Base-by-base conservation (phyloP, 2,329 filamentous ascomycete species). In the Chaetomiaceae sp. region DNA sequence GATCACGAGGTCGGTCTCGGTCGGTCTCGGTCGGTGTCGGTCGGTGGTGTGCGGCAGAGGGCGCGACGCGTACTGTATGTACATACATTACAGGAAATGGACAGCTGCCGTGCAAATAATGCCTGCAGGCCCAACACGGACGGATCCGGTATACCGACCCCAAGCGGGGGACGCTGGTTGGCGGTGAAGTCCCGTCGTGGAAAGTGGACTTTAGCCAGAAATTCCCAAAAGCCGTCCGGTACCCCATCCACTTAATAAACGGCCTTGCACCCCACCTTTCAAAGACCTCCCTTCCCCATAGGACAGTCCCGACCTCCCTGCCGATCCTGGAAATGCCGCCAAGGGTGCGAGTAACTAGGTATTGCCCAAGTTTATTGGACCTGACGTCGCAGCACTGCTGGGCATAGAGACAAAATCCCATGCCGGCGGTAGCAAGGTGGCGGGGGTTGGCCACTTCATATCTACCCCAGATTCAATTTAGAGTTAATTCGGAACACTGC, bases 391-490 rank as follows among this genome's bases (percentile, higher is more conserved):
- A 44, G 27, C 29, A 21, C 27, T 21, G 9, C 18, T n/a, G 8
- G 5, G n/a, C n/a, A 7, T 6, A 11, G 9, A 18, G 18, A 32
- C 27, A 11, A 44, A 32, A 14, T 7, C n/a, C 41, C 11, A 21
- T 32, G 27, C 16, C 27, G 40, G 27, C 9, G 27, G 27, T 29
- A n/a, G n/a, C 41, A n/a, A 32, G 16, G 25, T 5, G n/a, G n/a
- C 40, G n/a, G n/a, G 13, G 8, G 5, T 6, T 0, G 1, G 8
- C 25, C 25, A 5, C 20, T 5, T 13, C 23, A 5, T n/a, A 16
- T 38, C 10, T 58, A 56, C 56, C 58, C 58, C 54, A 57, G 58
- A 57, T 48, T 51, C 44, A 57, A 57, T 58, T 49, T 55, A 32
- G 25, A 37, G 23, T 53, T 50, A 37, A 57, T 58, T 58, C 56